Evolutionary conservation across 192 early-diverging fungal genomes (phyloP).

Genomic region (Gaertneriomyces semiglobifer): DNA sequence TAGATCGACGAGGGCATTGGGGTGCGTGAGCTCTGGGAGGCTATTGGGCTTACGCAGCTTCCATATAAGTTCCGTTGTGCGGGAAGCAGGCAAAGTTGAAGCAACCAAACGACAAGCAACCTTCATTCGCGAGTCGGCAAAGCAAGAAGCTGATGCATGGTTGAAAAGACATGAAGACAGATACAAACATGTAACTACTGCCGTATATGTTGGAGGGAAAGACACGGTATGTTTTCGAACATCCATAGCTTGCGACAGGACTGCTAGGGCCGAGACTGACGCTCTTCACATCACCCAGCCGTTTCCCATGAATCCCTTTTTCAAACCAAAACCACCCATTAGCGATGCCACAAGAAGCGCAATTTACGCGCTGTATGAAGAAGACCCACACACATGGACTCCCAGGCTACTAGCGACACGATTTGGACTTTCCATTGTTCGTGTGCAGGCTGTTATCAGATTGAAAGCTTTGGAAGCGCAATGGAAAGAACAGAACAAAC

Average conservation of each 20-base stretch:
- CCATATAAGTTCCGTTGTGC: too few relatives aligned
- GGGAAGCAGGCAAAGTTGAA: too few relatives aligned
- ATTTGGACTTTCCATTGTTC: slow-evolving; percentile 72
- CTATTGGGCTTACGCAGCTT: too few relatives aligned
- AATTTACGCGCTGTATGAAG: slow-evolving; percentile 67
- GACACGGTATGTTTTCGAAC: slow-evolving; percentile 7
- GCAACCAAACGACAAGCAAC: too few relatives aligned
- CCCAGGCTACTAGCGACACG: slow-evolving; percentile 68
- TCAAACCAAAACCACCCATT: slow-evolving; percentile 74
- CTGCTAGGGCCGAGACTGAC: not conserved
- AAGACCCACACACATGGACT: slow-evolving; percentile 57
- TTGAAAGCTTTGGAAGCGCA: slow-evolving; percentile 78
- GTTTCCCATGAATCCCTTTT: slow-evolving; percentile 88
- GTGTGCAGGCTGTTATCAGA: slow-evolving; percentile 86
- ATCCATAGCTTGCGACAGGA: not conserved
- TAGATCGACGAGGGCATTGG: too few relatives aligned
- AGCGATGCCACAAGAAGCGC: slow-evolving; percentile 62
- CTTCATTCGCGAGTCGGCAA: slow-evolving; percentile 1
- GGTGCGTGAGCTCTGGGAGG: too few relatives aligned
- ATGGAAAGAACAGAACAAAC: slow-evolving; percentile 58
- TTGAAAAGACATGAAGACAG: slow-evolving; percentile 3
- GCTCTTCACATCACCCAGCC: slow-evolving; percentile 39
- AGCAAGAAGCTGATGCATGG: slow-evolving; percentile 14
- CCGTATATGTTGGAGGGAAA: slow-evolving; percentile 13
- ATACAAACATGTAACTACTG: not conserved